These are phyloP conservation scores for Pythium apleroticum DNA, from an alignment of 352 stramenopile genomes.

Conservation along the genomic window DNA sequence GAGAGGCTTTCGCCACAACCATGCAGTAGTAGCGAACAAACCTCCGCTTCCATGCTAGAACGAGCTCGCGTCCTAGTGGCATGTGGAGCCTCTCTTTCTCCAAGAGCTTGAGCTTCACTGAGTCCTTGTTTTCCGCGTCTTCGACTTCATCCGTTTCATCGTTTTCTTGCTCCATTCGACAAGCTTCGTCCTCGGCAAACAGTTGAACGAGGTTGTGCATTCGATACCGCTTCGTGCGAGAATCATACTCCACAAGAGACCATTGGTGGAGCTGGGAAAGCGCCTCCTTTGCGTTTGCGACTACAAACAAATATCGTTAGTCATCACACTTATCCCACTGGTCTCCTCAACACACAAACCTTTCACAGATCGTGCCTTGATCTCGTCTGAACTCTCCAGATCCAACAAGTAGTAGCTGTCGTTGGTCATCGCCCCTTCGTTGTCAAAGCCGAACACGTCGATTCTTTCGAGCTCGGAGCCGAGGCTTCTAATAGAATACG, in stretches of 20 bases:
- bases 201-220: conserved; percentile 86
- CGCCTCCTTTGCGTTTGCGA: conserved; percentile 49
- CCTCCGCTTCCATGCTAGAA: conserved; percentile 75
- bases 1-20: conserved; percentile 70
- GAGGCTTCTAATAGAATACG: conserved; percentile 53
- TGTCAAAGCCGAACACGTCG: conserved; percentile 73
- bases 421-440: conserved; percentile 77
- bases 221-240: conserved; percentile 64
- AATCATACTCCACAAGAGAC: conserved; percentile 81
- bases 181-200: conserved; percentile 80
- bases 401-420: conserved; percentile 78
- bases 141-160: conserved; percentile 14
- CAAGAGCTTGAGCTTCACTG: background rate
- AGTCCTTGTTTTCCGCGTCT: conserved; percentile 3
- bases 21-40: conserved; percentile 89
- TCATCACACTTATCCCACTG: background rate
- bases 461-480: conserved; percentile 66
- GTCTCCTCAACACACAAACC: conserved; percentile 22
- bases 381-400: conserved; percentile 67
- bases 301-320: conserved; percentile 13
- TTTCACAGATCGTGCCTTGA: conserved; percentile 47
- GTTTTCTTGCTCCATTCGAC: conserved; percentile 46
- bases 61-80: conserved; percentile 54
- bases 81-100: conserved; percentile 29
- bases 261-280: conserved; percentile 72